Conservation (phyloP, 2,329 filamentous ascomycete species). For the Aureobasidium sp. region DNA sequence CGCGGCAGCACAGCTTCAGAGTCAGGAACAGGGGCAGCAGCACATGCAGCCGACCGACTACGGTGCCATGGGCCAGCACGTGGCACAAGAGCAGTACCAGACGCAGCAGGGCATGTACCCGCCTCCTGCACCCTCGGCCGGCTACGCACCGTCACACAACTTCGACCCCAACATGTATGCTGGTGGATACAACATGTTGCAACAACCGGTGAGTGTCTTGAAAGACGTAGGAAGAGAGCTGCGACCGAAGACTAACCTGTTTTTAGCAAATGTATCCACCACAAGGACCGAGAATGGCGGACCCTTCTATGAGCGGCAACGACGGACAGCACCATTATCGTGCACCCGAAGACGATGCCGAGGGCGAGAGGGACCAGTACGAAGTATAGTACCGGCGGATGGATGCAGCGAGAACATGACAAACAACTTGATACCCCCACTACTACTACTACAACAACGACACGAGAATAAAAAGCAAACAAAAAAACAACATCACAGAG, state of each 20-base stretch:
- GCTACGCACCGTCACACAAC: slow-evolving; percentile 66
- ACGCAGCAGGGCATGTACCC: slow-evolving; percentile 73
- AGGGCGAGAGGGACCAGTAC: slow-evolving; percentile 16
- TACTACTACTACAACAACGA: background rate
- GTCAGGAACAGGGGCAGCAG: slow-evolving; percentile 22
- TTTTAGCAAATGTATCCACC: slow-evolving; percentile 13
- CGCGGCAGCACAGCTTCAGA: slow-evolving; percentile 20
- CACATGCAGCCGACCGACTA: slow-evolving; percentile 22
- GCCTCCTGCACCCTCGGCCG: slow-evolving; percentile 66
- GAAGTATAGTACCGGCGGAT: slow-evolving; percentile 3
- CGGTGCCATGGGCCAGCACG: slow-evolving; percentile 25
- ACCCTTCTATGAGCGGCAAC: slow-evolving; percentile 14
- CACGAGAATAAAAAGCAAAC: background rate
- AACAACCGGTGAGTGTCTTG: slow-evolving; percentile 60
- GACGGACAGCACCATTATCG: slow-evolving; percentile 14
- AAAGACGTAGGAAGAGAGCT: background rate
- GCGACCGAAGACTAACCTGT: background rate
- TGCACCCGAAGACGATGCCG: slow-evolving; percentile 15
- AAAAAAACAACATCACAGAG: background rate
- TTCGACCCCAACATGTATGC: slow-evolving; percentile 75
- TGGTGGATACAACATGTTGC: slow-evolving; percentile 64
- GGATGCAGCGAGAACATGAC: slow-evolving; percentile 1
- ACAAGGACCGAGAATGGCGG: slow-evolving; percentile 15
- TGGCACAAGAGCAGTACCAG: slow-evolving; percentile 49
- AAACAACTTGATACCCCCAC: slow-evolving; percentile 10